Evolutionary conservation across 129 eudicot genomes (phyloP).

Genomic region (Helianthus annuus): DNA sequence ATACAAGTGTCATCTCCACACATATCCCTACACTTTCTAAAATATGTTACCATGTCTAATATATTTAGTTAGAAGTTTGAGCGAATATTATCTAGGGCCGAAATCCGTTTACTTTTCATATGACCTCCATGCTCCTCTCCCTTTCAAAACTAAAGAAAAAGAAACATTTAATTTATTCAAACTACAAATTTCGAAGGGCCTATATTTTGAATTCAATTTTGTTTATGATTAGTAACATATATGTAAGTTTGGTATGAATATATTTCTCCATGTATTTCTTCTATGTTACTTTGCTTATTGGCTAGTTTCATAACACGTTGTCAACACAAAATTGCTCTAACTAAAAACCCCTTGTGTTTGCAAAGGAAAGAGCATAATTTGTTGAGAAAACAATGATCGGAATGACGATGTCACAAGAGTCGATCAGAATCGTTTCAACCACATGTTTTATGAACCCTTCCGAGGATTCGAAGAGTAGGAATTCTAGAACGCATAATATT

Average conservation of each 20-base stretch:
- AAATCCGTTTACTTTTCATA: conserved; percentile 25
- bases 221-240: not conserved
- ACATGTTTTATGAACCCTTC: too few relatives aligned
- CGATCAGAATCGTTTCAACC: too few relatives aligned
- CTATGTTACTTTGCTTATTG: too few relatives aligned
- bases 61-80: conserved; percentile 21
- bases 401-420: too few relatives aligned
- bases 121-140: not conserved
- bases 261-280: not conserved
- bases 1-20: not conserved
- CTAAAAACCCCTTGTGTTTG: too few relatives aligned
- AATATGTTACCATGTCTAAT: conserved; percentile 20
- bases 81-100: conserved; percentile 29
- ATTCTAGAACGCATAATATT: too few relatives aligned
- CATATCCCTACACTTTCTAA: not conserved
- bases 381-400: too few relatives aligned
- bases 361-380: too few relatives aligned
- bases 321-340: too few relatives aligned
- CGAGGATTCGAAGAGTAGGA: too few relatives aligned
- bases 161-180: not conserved
- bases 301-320: too few relatives aligned
- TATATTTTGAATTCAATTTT: not conserved
- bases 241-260: not conserved
- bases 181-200: not conserved
- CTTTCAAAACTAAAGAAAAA: not conserved